Evolutionary conservation across 177 flowering plant genomes (phyloP), one percentile per base, ranked within the genome.

Genomic region (Vitis hybrid): DNA sequence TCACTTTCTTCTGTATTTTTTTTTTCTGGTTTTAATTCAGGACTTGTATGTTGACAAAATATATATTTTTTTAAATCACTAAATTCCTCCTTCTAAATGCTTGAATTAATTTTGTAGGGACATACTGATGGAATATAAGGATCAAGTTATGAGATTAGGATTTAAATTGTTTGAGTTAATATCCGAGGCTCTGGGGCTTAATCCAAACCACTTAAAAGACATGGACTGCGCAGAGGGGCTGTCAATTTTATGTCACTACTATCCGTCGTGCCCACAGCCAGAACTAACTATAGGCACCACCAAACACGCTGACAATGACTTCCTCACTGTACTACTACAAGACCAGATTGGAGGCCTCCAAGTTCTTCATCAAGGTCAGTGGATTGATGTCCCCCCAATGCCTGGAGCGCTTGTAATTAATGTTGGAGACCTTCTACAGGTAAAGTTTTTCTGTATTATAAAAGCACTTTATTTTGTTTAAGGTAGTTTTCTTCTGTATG

Each of bases 391-490:
- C 1, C 76, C 66, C 3, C 71, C 73, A 1, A 9, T 49, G 7
- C 64, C 61, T 13, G 80, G 73, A 5, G 73, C 71, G 27, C 24
- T 77, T 11, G 66, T 73, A 1, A 62, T 73, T 7, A 77, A 77
- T 50, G 65, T 73, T 15, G 80, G 74, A 50, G 84, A 81, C 46
- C 77, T 81, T 53, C 21, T 80, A 0, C 83, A 74, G 77, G 84
- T 61, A 72, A 35, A 35, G 27, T 35, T 35, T 35, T 4, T 35
- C 46, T 35, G 46, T 7, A 35, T 35, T 35, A 35, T 35, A 35
- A 35, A 35, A 4, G 46, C 46, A 35, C 46, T 35, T 35, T 35
- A 35, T 35, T 7, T 35, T 35, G 46, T 35, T 35, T 4, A 35
- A 35, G 46, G 6, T 4, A 35, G 46, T 35, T 35, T 35, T 35